These are phyloP conservation scores for Butyriboletus regius DNA, from an alignment of 1,284 basidiomycete species.

Conservation along the genomic window DNA sequence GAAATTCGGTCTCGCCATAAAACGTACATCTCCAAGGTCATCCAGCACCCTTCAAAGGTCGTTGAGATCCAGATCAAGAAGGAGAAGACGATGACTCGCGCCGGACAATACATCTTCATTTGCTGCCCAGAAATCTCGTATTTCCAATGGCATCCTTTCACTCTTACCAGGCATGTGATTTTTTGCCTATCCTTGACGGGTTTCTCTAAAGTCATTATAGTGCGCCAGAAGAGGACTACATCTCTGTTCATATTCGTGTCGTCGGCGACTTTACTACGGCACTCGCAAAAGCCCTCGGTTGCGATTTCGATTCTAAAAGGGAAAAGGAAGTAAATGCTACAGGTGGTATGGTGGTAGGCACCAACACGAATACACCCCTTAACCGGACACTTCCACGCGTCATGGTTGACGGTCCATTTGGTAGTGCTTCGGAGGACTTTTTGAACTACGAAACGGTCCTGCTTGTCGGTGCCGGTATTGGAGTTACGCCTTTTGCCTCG, in stretches of 20 bases:
- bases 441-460: conserved; percentile 79
- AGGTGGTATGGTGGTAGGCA: conserved; percentile 56
- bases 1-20: conserved; percentile 80
- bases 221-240: conserved; percentile 84
- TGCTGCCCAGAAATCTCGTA: conserved; percentile 80
- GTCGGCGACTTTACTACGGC: conserved; percentile 81
- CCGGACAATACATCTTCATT: conserved; percentile 85
- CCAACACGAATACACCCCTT: conserved; percentile 51
- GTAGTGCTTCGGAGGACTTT: conserved; percentile 78
- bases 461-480: conserved; percentile 83
- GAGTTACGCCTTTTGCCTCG: conserved; percentile 88
- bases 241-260: conserved; percentile 82
- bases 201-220: conserved; percentile 32
- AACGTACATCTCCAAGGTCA: conserved; percentile 86
- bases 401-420: conserved; percentile 87
- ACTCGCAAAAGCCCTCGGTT: conserved; percentile 74
- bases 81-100: conserved; percentile 70
- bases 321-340: conserved; percentile 39
- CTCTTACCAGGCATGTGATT: conserved; percentile 60
- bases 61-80: conserved; percentile 91
- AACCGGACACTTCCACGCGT: conserved; percentile 73
- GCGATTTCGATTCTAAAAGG: conserved; percentile 62
- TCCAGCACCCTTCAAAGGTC: conserved; percentile 85
- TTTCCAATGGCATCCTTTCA: conserved; percentile 93
- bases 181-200: neutral